These are phyloP conservation scores for Rhizopogon roseolus DNA, from an alignment of 768 basidiomycete genomes.

Conservation along the genomic window DNA sequence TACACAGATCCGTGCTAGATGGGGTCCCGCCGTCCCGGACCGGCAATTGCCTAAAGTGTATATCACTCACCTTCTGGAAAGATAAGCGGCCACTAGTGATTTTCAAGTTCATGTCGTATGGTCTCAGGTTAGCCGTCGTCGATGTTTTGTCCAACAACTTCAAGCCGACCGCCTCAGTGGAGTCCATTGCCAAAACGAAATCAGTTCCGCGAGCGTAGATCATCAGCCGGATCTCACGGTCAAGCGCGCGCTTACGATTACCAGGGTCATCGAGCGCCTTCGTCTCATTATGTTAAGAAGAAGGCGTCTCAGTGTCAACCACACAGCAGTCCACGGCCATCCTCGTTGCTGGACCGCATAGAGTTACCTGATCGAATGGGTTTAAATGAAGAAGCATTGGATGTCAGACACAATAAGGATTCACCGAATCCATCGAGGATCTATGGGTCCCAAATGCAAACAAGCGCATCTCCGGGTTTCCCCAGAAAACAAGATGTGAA, in stretches of 20 bases:
- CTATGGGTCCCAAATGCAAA: not conserved
- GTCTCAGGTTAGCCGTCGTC: not conserved
- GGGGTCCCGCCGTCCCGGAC: too few species aligned
- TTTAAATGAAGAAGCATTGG: not conserved
- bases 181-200: not conserved
- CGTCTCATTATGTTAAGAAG: not conserved
- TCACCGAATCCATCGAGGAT: not conserved
- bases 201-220: not conserved
- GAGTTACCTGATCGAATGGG: not conserved
- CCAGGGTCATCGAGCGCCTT: not conserved
- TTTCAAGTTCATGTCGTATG: not conserved
- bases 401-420: not conserved
- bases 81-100: too few species aligned
- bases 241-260: not conserved
- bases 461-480: conserved; percentile 4
- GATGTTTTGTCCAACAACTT: not conserved
- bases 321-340: not conserved
- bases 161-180: not conserved
- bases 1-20: too few species aligned
- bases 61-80: too few species aligned
- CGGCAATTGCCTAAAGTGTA: too few species aligned
- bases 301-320: not conserved
- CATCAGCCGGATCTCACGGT: not conserved
- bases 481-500: conserved; percentile 2
- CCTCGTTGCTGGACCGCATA: not conserved